Evolutionary conservation across 371 early-diverging fungal species (phyloP).

Genomic region (Lichtheimia ramosa): DNA sequence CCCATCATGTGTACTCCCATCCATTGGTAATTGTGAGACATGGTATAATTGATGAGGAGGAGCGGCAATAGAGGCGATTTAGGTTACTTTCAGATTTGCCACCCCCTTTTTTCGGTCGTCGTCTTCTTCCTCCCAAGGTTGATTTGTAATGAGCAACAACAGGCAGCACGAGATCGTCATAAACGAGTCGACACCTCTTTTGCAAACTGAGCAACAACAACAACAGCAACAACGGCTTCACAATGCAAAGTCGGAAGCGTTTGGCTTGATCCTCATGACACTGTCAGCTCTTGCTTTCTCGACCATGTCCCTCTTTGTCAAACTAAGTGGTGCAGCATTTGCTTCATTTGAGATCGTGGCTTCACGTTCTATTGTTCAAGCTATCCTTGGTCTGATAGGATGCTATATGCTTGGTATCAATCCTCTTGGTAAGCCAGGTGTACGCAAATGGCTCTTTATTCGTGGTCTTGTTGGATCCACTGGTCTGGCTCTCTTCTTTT

Average conservation of each 20-base stretch:
- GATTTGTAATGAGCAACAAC: not conserved
- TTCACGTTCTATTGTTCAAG: conserved; percentile 67
- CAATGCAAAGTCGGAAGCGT: conserved; percentile 13
- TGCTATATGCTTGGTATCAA: conserved; percentile 48
- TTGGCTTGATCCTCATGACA: conserved; percentile 51
- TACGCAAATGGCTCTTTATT: conserved; percentile 55
- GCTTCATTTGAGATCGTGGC: conserved; percentile 72
- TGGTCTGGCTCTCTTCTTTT: conserved; percentile 70
- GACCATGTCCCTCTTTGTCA: conserved; percentile 68
- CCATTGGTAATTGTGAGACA: not conserved
- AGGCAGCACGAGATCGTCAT: not conserved
- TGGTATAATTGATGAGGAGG: not conserved
- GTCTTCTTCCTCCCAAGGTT: not conserved
- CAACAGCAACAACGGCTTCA: not conserved
- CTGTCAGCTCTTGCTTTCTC: conserved; percentile 72
- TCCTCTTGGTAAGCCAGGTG: conserved; percentile 56
- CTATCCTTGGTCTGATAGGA: conserved; percentile 50
- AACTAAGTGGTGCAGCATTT: conserved; percentile 49
- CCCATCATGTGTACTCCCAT: too few relatives aligned
- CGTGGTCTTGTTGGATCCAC: conserved; percentile 67
- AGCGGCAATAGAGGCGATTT: too few relatives aligned
- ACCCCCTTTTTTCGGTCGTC: conserved; percentile 1
- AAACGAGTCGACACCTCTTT: conserved; percentile 9
- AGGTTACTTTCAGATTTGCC: not conserved
- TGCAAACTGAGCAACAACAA: not conserved